Percentiles rank a stretch among this genome's conserved stretches.
Evolutionary conservation across 2,329 filamentous ascomycete species (phyloP).

Genomic region (Magnaporthales sp.): DNA sequence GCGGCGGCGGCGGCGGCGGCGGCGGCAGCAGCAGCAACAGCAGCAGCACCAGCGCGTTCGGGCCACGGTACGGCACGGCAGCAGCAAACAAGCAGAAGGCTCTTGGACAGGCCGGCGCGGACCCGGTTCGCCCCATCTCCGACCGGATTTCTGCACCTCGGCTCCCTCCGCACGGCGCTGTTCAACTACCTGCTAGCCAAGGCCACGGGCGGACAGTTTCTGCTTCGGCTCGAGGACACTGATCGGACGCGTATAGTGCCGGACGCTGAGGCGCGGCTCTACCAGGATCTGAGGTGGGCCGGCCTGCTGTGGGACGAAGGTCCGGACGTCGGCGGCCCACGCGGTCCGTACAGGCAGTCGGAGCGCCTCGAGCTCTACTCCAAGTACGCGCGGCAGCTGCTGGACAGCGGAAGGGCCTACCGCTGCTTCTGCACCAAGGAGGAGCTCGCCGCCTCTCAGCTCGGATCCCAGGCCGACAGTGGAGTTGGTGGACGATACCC

Average conservation of each 20-base stretch:
- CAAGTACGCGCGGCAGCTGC: slow-evolving; percentile 58
- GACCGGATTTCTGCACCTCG: slow-evolving; percentile 87
- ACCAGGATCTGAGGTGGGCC: slow-evolving; percentile 78
- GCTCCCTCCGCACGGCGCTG: slow-evolving; percentile 84
- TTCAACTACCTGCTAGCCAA: slow-evolving; percentile 92
- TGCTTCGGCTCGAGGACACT: slow-evolving; percentile 90
- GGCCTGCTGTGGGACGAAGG: slow-evolving; percentile 92
- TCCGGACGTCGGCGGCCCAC: slow-evolving; percentile 70
- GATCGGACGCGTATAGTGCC: slow-evolving; percentile 81
- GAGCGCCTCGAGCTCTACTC: slow-evolving; percentile 68
- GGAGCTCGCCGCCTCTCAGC: slow-evolving; percentile 57
- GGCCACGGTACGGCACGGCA: background rate
- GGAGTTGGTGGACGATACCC: slow-evolving; percentile 36
- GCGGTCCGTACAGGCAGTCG: slow-evolving; percentile 81
- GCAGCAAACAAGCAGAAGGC: slow-evolving; percentile 13
- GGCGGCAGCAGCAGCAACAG: background rate
- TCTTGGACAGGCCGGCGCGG: slow-evolving; percentile 52
- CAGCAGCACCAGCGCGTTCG: background rate
- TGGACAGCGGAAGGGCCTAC: slow-evolving; percentile 70
- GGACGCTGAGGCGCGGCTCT: slow-evolving; percentile 70
- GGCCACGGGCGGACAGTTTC: slow-evolving; percentile 79
- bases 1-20: background rate
- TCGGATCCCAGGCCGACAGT: slow-evolving; percentile 25
- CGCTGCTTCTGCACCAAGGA: slow-evolving; percentile 83
- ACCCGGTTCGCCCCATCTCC: slow-evolving; percentile 94